These are phyloP conservation scores for Yarrowia divulgata DNA, from an alignment of 805 yeast species.

Conservation along the genomic window DNA sequence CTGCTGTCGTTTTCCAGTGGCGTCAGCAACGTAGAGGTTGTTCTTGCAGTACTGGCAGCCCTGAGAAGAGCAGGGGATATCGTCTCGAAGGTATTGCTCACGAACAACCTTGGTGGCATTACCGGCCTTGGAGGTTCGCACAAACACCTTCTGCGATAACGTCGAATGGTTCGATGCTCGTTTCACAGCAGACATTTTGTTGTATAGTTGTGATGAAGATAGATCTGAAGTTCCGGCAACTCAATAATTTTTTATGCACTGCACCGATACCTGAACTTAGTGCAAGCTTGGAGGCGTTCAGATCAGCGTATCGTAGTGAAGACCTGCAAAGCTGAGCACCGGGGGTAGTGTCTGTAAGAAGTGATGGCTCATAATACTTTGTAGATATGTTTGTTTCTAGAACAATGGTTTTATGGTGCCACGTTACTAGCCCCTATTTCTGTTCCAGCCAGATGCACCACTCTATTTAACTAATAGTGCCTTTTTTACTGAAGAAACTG, in stretches of 20 bases:
- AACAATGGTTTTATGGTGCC: too few species aligned
- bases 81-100: conserved; percentile 91
- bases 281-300: conserved; percentile 1
- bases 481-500: too few species aligned
- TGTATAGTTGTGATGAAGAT: background rate
- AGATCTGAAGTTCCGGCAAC: conserved; percentile 14
- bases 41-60: conserved; percentile 69
- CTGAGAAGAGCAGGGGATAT: conserved; percentile 87
- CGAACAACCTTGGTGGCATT: conserved; percentile 89
- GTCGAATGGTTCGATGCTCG: conserved; percentile 38
- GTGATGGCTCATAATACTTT: too few species aligned
- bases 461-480: background rate
- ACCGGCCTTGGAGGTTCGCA: conserved; percentile 82
- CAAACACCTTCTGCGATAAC: conserved; percentile 72
- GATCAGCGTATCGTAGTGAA: background rate
- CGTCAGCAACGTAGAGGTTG: conserved; percentile 61
- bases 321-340: too few species aligned
- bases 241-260: conserved; percentile 34
- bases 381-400: too few species aligned
- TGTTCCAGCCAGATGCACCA: background rate
- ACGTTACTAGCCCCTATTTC: background rate
- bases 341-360: background rate
- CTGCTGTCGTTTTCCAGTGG: conserved; percentile 69
- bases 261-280: conserved; percentile 30
- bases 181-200: conserved; percentile 35